Evolutionary conservation across 345 rosid species (phyloP).

Genomic region (Salix koriyanagi): DNA sequence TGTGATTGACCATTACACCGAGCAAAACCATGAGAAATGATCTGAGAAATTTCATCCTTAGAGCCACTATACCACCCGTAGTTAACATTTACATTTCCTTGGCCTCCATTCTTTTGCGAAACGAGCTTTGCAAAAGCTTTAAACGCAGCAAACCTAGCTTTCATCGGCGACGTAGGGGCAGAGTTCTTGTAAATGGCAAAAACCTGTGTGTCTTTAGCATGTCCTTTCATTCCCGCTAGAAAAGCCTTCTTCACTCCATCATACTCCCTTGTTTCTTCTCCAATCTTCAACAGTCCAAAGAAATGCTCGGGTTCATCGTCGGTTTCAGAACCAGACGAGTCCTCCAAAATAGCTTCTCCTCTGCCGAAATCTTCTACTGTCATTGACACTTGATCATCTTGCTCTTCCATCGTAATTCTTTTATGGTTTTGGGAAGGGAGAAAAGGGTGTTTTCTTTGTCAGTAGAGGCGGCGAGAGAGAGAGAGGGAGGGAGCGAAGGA

Average conservation of each 20-base stretch:
- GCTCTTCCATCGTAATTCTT: too few relatives aligned
- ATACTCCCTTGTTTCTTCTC: slow-evolving; percentile 13
- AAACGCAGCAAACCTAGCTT: slow-evolving; percentile 31
- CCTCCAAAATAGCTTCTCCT: slow-evolving; percentile 11
- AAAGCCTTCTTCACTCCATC: slow-evolving; percentile 20
- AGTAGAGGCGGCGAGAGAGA: too few relatives aligned
- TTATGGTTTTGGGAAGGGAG: too few relatives aligned
- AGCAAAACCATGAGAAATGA: slow-evolving; percentile 40
- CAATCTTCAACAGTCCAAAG: slow-evolving; percentile 18
- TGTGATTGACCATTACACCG: background rate
- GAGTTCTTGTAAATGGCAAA: slow-evolving; percentile 40
- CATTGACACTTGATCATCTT: too few relatives aligned
- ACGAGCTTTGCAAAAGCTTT: slow-evolving; percentile 25
- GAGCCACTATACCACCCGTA: slow-evolving; percentile 47
- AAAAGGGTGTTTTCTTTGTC: too few relatives aligned
- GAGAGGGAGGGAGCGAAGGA: too few relatives aligned
- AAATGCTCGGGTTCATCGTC: slow-evolving; percentile 11
- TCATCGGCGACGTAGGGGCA: slow-evolving; percentile 2
- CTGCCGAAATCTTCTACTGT: background rate
- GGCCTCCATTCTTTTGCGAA: slow-evolving; percentile 33
- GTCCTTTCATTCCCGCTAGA: slow-evolving; percentile 23
- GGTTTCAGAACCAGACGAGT: background rate
- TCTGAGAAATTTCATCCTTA: slow-evolving; percentile 29
- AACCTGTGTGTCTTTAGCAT: slow-evolving; percentile 22
- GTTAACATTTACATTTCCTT: slow-evolving; percentile 23